A percentile compares a stretch with the other conserved stretches of the same genome.
phyloP scores from a whole-genome alignment of 768 basidiomycete species.

The Auricularia cornea region DNA sequence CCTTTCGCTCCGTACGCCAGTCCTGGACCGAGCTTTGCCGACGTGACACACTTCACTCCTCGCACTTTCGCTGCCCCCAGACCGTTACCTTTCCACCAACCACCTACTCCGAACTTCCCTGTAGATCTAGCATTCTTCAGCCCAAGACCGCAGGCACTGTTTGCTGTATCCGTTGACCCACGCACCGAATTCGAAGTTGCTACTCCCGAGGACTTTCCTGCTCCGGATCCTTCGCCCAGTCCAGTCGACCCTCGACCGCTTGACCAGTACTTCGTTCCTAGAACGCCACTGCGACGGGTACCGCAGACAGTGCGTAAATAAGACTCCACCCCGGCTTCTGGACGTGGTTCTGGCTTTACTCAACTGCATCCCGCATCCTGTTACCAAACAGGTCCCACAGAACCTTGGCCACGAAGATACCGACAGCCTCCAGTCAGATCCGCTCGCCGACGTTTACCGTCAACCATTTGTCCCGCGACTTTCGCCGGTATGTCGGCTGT shows the following conservation, averaged over 20 bases:
- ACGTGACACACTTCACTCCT: neutral
- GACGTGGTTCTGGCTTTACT: too few relatives aligned
- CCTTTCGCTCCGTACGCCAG: neutral
- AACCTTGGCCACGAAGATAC: too few relatives aligned
- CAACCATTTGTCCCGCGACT: too few relatives aligned
- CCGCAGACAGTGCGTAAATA: too few relatives aligned
- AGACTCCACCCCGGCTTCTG: too few relatives aligned
- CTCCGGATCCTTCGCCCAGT: neutral
- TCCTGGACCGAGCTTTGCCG: neutral
- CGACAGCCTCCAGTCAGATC: too few relatives aligned
- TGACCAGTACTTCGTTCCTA: neutral
- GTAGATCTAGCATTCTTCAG: neutral
- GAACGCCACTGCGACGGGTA: neutral
- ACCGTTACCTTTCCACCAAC: neutral
- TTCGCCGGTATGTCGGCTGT: neutral
- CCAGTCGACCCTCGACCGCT: neutral
- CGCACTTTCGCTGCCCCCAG: neutral
- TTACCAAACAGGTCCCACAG: too few relatives aligned
- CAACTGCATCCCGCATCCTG: too few relatives aligned
- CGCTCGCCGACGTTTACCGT: too few relatives aligned
- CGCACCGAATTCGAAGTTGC: neutral
- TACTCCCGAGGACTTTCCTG: neutral
- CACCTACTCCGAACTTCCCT: neutral
- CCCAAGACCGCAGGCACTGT: neutral
- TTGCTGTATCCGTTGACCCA: neutral